Evolutionary conservation across 1,284 basidiomycete species (phyloP), one percentile per base, ranked within the genome.

Genomic region (Leccinum insolens): DNA sequence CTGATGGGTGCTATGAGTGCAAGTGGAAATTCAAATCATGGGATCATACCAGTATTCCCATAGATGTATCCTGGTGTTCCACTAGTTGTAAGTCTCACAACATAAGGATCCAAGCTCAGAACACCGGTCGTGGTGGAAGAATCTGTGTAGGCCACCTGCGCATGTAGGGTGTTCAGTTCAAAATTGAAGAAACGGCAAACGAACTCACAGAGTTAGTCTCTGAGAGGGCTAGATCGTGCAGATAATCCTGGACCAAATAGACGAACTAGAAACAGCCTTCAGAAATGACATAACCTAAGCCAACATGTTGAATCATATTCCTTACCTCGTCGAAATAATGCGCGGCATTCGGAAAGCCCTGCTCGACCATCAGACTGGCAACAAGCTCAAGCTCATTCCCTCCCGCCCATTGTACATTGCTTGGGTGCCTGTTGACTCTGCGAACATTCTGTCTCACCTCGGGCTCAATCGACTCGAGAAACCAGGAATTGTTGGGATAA

Each of bases 371-470:
- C 58, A 82, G 80, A 17, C 82, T 84, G 28, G 83, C 84, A 41
- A 88, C 87, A 0, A 84, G 85, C 73, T 88, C 87, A 67, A 87
- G 85, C 76, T 88, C 87, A 72, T 89, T 88, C 31, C 87, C 87
- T 15, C 86, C 87, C 9, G 87, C 86, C 86, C 88, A 89, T 65
- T 87, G 86, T 3, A 79, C 84, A 71, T 84, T 85, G 39, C 39
- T 61, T 8, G 61, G 37, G 22, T 61, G 61, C 25, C 22, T 39
- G 22, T 41, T 61, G 6, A 74, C 73, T 14, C 86, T 77, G 17
- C 85, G 77, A 20, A 89, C 85, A 65, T 89, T 88, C 77, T 90
- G 85, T 20, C 83, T 78, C 12, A 89, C 84, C 75, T 90, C 89
- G 2, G 82, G 83, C 46, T 85, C 83, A 64, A 41, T 11, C 2